phyloP scores from a whole-genome alignment of 2,329 filamentous ascomycete genomes.

The Fusarium setosum region DNA sequence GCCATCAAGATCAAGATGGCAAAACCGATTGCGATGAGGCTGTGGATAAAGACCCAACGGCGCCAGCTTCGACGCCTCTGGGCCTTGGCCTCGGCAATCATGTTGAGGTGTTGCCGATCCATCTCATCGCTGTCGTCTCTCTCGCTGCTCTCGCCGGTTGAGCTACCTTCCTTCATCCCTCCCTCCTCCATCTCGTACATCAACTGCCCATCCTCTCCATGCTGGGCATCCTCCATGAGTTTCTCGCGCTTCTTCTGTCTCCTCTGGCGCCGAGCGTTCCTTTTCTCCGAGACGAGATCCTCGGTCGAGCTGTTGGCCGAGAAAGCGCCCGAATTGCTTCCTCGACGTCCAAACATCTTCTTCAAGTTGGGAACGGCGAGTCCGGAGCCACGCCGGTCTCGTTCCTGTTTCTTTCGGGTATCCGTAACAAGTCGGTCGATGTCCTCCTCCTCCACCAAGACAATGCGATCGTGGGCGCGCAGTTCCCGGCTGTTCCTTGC shows the following conservation, averaged over 20 bases:
- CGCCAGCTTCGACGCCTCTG: conserved; percentile 64
- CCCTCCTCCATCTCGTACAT: conserved; percentile 95
- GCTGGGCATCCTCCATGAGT: conserved; percentile 62
- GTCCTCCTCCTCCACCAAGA: conserved; percentile 82
- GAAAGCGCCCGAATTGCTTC: conserved; percentile 48
- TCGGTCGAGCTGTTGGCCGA: conserved; percentile 59
- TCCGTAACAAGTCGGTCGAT: conserved; percentile 69
- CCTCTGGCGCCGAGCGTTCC: conserved; percentile 60
- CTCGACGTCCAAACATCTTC: conserved; percentile 54
- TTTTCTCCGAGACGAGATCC: conserved; percentile 62
- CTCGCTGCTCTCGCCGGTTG: conserved; percentile 71
- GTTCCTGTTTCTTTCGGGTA: conserved; percentile 61
- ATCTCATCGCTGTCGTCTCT: conserved; percentile 69
- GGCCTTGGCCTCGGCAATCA: conserved; percentile 58
- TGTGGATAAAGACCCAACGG: conserved; percentile 65
- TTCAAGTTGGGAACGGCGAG: conserved; percentile 63
- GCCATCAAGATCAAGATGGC: conserved; percentile 66
- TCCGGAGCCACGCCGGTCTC: conserved; percentile 61
- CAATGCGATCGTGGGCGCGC: conserved; percentile 74
- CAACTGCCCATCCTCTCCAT: conserved; percentile 78
- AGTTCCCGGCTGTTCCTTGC: conserved; percentile 78
- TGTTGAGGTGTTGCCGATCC: conserved; percentile 63
- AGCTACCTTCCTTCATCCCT: conserved; percentile 73
- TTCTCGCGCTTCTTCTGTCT: conserved; percentile 65
- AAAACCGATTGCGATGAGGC: conserved; percentile 64